A percentile compares a stretch with the other conserved stretches of the same genome.
phyloP scores from a whole-genome alignment of 345 rosid species.

The Trapa bicornis region DNA sequence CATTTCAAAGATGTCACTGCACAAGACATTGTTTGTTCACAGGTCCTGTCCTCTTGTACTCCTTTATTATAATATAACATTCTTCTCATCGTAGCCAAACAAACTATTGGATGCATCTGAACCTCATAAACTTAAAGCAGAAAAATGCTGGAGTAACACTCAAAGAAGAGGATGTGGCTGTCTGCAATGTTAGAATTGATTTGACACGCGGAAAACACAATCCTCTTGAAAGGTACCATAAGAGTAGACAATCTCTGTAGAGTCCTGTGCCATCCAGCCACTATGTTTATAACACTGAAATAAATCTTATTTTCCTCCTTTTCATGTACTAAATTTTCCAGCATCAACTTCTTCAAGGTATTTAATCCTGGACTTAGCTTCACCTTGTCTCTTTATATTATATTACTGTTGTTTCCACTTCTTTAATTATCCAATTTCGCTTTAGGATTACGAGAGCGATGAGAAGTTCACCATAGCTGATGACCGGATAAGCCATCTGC shows the following conservation, averaged over 20 bases:
- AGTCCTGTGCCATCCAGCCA: slow-evolving; percentile 2
- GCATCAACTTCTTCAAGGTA: slow-evolving; percentile 96
- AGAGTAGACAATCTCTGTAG: not conserved
- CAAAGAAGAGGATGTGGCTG: slow-evolving; percentile 68
- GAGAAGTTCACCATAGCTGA: slow-evolving; percentile 69
- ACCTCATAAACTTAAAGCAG: slow-evolving; percentile 19
- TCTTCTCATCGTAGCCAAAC: not conserved
- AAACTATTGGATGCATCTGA: not conserved
- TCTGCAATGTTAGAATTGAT: slow-evolving; percentile 79
- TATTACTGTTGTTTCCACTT: not conserved
- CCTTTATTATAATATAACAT: not conserved
- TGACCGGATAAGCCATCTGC: slow-evolving; percentile 71
- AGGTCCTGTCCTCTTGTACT: slow-evolving; percentile 29
- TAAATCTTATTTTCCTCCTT: slow-evolving; percentile 6
- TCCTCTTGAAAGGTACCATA: slow-evolving; percentile 72
- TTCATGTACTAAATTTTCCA: slow-evolving; percentile 20
- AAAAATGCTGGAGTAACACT: slow-evolving; percentile 46
- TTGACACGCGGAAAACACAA: slow-evolving; percentile 75
- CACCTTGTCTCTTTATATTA: not conserved
- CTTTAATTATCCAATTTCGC: slow-evolving; percentile 4
- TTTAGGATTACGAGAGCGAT: slow-evolving; percentile 63
- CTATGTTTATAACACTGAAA: not conserved
- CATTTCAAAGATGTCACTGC: slow-evolving; percentile 74
- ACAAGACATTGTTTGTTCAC: slow-evolving; percentile 82
- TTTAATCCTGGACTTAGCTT: slow-evolving; percentile 5